Evolutionary conservation across 306 rosid species (phyloP).

Genomic region (Vicia faba): DNA sequence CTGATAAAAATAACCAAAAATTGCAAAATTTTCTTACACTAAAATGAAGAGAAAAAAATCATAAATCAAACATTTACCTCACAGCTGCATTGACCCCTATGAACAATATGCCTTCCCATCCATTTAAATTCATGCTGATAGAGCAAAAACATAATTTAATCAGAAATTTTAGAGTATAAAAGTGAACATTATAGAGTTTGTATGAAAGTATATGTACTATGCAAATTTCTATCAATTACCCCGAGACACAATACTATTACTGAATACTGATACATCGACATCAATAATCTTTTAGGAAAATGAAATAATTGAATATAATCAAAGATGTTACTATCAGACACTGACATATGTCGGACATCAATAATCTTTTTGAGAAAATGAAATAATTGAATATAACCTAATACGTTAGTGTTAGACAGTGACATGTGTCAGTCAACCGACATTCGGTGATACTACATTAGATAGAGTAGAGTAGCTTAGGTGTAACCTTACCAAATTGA

Average conservation of each 20-base stretch:
- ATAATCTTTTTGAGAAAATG: too few species aligned
- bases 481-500: slow-evolving; percentile 75
- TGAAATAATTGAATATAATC: too few species aligned
- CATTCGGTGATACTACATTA: background rate
- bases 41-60: background rate
- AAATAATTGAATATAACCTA: too few species aligned
- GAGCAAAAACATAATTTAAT: slow-evolving; percentile 15
- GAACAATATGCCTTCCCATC: slow-evolving; percentile 97
- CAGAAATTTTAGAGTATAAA: background rate
- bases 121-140: slow-evolving; percentile 91
- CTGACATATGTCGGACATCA: too few species aligned
- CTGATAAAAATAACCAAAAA: slow-evolving; percentile 38
- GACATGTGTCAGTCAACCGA: too few species aligned
- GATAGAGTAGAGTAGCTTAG: background rate
- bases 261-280: too few species aligned
- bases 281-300: too few species aligned
- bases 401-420: too few species aligned
- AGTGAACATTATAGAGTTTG: background rate
- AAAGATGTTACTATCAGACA: too few species aligned
- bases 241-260: too few species aligned
- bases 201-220: too few species aligned
- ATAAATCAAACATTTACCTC: slow-evolving; percentile 52
- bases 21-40: background rate
- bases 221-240: too few species aligned
- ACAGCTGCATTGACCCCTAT: slow-evolving; percentile 97